Evolutionary conservation across 2,329 filamentous ascomycete species (phyloP), one percentile per base, ranked within the genome.

Genomic region (Blastomyces silverae): DNA sequence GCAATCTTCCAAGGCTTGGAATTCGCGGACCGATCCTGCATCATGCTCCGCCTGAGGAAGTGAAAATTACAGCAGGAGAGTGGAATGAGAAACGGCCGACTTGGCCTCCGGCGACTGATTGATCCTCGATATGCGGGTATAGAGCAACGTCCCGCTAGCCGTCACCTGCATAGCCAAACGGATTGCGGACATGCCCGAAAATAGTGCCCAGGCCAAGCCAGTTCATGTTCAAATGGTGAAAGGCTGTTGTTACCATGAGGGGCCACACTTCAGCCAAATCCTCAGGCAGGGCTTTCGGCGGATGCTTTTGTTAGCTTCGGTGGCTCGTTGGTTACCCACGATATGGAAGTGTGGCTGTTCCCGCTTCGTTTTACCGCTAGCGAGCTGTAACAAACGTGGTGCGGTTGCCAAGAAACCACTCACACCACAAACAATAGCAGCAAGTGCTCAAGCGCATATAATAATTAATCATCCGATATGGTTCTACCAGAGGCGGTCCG

Each of bases 131-230:
- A 17, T 25, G 25, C 25, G 13, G 50, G 13, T 25, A 53, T 15
- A 13, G 25, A 31, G 50, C 50, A 53, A 53, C 25, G 13, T 53
- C 10, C 50, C 28, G 25, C 50, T 57, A 60, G 57, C 20, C 39
- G 6, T 46, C 13, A 53, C 4, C 50, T 53, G 5, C 57, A 42
- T 28, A 61, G 58, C 58, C 42, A 61, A 61, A 25, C n/a, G 25
- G 31, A 44, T 31, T 20, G 53, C 62, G 62, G 62, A 63, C 39
- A 58, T 63, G 46, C 34, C 62, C 62, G 62, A 63, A 48, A 58
- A 56, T 56, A 46, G 53, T 20, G 52, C 52, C 39, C 39, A 50
- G 31, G 62, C 62, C 53, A 57, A 50, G 62, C 34, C 20, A 53
- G 59, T 10, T 61, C 44, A 61, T 52, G 25, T 61, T 39, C 22